phyloP scores from a whole-genome alignment of 2,329 filamentous ascomycete species.

The Fusarium cicatricum region DNA sequence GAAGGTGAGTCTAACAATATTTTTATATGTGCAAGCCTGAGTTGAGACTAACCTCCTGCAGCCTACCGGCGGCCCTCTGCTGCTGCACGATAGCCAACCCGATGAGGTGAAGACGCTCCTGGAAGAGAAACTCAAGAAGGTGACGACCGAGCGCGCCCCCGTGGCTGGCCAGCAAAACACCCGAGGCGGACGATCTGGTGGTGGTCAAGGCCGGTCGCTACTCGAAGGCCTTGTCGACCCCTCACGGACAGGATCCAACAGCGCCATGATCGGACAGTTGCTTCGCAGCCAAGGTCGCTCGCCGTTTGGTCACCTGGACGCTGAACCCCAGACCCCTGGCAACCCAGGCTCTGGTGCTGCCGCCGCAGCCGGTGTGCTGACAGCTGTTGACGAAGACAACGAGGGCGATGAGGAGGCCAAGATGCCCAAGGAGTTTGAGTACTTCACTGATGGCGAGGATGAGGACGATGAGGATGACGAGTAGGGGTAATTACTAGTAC shows the following conservation, averaged over 20 bases:
- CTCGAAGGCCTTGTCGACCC: constrained; percentile 49
- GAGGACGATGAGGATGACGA: constrained; percentile 61
- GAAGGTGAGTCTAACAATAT: constrained; percentile 65
- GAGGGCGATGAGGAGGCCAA: constrained; percentile 77
- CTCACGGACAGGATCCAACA: constrained; percentile 43
- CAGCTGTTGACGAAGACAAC: constrained; percentile 85
- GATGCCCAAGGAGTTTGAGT: constrained; percentile 78
- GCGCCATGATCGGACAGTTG: constrained; percentile 53
- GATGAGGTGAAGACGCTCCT: constrained; percentile 81
- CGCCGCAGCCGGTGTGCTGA: constrained; percentile 81
- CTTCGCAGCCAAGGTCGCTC: constrained; percentile 51
- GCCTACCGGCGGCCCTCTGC: constrained; percentile 91
- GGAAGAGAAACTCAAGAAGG: constrained; percentile 92
- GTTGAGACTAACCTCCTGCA: constrained; percentile 50
- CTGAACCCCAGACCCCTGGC: constrained; percentile 42
- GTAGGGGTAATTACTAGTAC: constrained; percentile 10
- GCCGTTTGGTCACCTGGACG: constrained; percentile 41
- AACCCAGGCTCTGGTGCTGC: constrained; percentile 66
- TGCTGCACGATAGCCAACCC: constrained; percentile 86
- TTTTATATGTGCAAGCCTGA: not conserved
- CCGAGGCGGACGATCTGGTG: constrained; percentile 46
- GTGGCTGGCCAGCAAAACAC: constrained; percentile 55
- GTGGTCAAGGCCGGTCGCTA: constrained; percentile 44
- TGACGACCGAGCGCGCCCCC: constrained; percentile 68
- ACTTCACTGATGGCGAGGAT: constrained; percentile 73